Evolutionary conservation across 768 basidiomycete species (phyloP).

Genomic region (Boletus speciosus): DNA sequence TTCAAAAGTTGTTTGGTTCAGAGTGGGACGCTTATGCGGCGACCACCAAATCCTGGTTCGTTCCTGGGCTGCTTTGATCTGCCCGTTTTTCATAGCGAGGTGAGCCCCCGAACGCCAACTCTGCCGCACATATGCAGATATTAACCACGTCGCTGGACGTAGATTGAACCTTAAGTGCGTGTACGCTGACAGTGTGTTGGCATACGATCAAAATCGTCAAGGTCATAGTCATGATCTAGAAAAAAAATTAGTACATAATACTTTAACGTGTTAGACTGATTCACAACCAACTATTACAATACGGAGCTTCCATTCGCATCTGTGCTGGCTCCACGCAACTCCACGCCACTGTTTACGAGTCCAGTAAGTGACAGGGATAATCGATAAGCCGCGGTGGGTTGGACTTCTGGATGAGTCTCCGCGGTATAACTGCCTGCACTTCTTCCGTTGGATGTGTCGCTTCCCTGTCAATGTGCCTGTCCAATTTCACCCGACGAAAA

Average conservation of each 20-base stretch:
- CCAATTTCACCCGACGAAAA: not conserved
- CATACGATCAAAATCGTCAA: not conserved
- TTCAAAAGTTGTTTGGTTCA: conserved; percentile 41
- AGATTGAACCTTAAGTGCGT: not conserved
- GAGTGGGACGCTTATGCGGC: conserved; percentile 49
- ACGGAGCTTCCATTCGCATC: not conserved
- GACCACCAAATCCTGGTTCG: conserved; percentile 47
- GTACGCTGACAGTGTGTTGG: not conserved
- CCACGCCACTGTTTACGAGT: not conserved
- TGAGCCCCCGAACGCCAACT: not conserved
- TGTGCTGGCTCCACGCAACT: not conserved
- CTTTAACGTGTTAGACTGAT: not conserved
- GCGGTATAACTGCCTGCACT: no score
- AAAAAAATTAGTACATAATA: not conserved
- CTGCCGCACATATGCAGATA: not conserved
- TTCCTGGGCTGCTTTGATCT: conserved; percentile 42
- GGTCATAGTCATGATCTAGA: no score
- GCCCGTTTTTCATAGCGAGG: not conserved
- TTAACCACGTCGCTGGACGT: not conserved
- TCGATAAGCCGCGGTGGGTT: no score
- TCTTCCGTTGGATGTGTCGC: no score
- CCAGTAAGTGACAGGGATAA: not conserved
- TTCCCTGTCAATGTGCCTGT: no score
- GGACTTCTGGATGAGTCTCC: no score
- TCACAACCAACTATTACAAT: not conserved